Percentiles rank a stretch among this genome's conserved stretches.
Evolutionary conservation across 805 yeast species (phyloP).

Genomic region (Komagataella pastoris): DNA sequence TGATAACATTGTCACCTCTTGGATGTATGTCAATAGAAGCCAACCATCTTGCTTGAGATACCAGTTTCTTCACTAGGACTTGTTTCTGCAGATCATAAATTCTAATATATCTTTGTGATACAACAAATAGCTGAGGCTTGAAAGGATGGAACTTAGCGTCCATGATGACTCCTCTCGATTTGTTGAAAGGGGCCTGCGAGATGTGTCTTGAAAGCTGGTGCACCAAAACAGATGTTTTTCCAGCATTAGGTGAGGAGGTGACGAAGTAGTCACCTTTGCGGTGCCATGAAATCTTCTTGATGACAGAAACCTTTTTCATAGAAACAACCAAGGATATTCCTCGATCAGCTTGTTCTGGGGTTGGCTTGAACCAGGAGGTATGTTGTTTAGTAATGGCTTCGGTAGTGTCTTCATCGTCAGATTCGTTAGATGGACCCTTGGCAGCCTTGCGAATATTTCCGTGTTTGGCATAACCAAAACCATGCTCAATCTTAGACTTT

Average conservation of each 20-base stretch:
- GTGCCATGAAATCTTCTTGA: conserved; percentile 88
- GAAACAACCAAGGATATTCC: conserved; percentile 70
- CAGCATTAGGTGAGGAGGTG: conserved; percentile 90
- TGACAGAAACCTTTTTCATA: conserved; percentile 24
- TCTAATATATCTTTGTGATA: conserved; percentile 85
- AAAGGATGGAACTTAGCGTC: conserved; percentile 96
- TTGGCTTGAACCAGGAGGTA: conserved; percentile 78
- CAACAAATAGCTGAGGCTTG: conserved; percentile 86
- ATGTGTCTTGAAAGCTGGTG: conserved; percentile 92
- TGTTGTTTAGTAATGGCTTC: conserved; percentile 29
- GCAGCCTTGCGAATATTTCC: conserved; percentile 22
- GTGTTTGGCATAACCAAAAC: conserved; percentile 69
- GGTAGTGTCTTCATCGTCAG: conserved; percentile 16
- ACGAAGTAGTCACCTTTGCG: conserved; percentile 95
- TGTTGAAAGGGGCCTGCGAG: conserved; percentile 91
- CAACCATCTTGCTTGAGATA: conserved; percentile 96
- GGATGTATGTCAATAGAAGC: conserved; percentile 90
- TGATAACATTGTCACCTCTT: conserved; percentile 86
- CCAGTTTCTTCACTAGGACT: conserved; percentile 63
- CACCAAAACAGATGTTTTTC: conserved; percentile 77
- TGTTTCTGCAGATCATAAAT: conserved; percentile 86
- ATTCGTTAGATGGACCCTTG: conserved; percentile 22
- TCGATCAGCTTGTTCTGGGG: conserved; percentile 37
- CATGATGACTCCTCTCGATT: conserved; percentile 87
- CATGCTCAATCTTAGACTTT: conserved; percentile 67